Conservation (phyloP, 2,329 filamentous ascomycete species). For the Colletotrichum sp. region DNA sequence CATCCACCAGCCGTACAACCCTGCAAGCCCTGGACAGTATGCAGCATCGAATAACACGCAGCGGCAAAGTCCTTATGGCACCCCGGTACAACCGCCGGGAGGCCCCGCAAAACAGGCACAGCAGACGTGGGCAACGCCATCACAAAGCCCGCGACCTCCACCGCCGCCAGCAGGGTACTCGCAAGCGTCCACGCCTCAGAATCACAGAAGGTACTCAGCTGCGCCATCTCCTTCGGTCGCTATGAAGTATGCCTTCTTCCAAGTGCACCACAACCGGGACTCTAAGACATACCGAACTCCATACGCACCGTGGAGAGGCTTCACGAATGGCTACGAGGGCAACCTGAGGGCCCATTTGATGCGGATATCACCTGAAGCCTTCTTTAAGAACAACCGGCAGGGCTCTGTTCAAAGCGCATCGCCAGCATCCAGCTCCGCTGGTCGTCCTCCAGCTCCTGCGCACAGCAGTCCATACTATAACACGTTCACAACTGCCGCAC, state of each 20-base stretch:
- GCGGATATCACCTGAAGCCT: constrained; percentile 37
- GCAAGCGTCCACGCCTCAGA: constrained; percentile 12
- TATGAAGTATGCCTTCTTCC: constrained; percentile 63
- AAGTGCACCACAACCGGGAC: constrained; percentile 64
- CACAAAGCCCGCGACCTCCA: not conserved
- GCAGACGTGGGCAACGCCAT: constrained; percentile 2
- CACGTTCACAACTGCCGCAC: not conserved
- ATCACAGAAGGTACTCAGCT: constrained; percentile 17
- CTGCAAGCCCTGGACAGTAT: not conserved
- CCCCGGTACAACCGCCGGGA: constrained; percentile 3
- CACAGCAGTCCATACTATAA: constrained; percentile 9
- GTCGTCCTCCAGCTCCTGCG: not conserved
- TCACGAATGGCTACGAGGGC: constrained; percentile 66
- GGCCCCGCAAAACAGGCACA: not conserved
- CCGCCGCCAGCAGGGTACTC: not conserved
- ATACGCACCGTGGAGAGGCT: constrained; percentile 61
- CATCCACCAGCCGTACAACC: not conserved
- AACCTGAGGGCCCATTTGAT: constrained; percentile 52
- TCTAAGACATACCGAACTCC: constrained; percentile 63
- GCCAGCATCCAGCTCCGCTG: not conserved
- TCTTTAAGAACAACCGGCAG: constrained; percentile 29
- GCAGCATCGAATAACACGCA: not conserved
- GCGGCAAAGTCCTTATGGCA: not conserved
- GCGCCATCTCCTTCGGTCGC: constrained; percentile 39
- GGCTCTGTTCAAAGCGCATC: constrained; percentile 22